Evolutionary conservation across 805 yeast genomes (phyloP).

Genomic region (Myxozyma udenii): DNA sequence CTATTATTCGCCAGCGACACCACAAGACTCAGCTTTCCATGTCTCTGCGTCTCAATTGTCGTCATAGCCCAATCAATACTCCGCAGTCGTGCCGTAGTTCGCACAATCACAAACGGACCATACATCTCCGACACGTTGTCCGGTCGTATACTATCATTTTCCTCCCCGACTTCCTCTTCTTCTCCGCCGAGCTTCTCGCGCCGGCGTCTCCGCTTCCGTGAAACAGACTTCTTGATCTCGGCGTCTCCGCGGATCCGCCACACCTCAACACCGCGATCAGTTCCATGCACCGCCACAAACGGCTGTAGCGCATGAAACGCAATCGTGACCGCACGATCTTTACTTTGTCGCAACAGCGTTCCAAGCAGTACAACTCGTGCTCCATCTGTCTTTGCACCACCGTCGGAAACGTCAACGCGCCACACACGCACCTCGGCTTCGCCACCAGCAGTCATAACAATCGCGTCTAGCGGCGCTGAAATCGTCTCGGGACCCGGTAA

Average conservation of each 20-base stretch:
- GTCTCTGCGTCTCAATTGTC: slow-evolving; percentile 30
- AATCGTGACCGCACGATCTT: slow-evolving; percentile 62
- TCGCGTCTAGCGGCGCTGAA: slow-evolving; percentile 26
- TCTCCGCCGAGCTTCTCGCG: slow-evolving; percentile 57
- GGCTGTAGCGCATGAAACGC: slow-evolving; percentile 48
- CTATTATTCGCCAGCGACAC: slow-evolving; percentile 70
- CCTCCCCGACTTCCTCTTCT: slow-evolving; percentile 44
- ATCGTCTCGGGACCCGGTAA: neutral
- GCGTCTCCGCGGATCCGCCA: slow-evolving; percentile 68
- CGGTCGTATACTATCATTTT: slow-evolving; percentile 46
- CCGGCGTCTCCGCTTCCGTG: slow-evolving; percentile 73
- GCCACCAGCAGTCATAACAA: slow-evolving; percentile 69
- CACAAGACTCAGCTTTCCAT: slow-evolving; percentile 56
- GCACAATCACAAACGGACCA: slow-evolving; percentile 65
- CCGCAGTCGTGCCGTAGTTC: slow-evolving; percentile 62
- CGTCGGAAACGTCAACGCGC: slow-evolving; percentile 53
- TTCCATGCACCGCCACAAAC: slow-evolving; percentile 64
- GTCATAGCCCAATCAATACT: slow-evolving; percentile 61
- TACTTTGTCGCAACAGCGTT: slow-evolving; percentile 49
- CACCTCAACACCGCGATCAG: slow-evolving; percentile 75
- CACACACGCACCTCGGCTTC: slow-evolving; percentile 83
- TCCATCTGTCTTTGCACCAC: slow-evolving; percentile 45
- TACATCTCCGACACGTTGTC: slow-evolving; percentile 51
- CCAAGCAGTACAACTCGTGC: slow-evolving; percentile 60
- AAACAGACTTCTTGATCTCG: slow-evolving; percentile 73